Conservation (phyloP, 2,329 filamentous ascomycete genomes). For the Cadophora luteo-olivacea region DNA sequence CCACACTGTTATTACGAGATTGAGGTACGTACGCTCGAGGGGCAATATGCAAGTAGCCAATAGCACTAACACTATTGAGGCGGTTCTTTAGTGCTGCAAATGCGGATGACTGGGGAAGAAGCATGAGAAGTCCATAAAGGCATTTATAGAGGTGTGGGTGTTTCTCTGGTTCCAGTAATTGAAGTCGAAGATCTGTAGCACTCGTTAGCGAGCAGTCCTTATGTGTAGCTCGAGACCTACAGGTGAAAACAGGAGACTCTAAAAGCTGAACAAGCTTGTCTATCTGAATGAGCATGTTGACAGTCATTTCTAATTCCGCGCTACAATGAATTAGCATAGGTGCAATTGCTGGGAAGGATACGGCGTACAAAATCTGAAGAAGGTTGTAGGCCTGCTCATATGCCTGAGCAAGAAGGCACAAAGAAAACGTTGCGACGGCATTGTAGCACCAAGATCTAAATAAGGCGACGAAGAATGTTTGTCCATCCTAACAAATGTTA, state of each 20-base stretch:
- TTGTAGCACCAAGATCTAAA: slow-evolving; percentile 99
- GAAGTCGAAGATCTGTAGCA: slow-evolving; percentile 81
- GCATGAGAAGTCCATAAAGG: slow-evolving; percentile 95
- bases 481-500: slow-evolving; percentile 71
- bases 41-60: slow-evolving; percentile 89
- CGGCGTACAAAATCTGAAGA: slow-evolving; percentile 83
- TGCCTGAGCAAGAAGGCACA: slow-evolving; percentile 93
- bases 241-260: slow-evolving; percentile 97
- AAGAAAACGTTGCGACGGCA: slow-evolving; percentile 93
- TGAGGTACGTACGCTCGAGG: slow-evolving; percentile 72
- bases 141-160: slow-evolving; percentile 97
- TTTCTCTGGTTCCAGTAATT: slow-evolving; percentile 93
- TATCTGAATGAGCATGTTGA: slow-evolving; percentile 98
- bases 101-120: slow-evolving; percentile 95
- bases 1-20: slow-evolving; percentile 46
- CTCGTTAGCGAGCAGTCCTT: slow-evolving; percentile 29
- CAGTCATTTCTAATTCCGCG: slow-evolving; percentile 97
- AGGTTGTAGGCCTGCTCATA: slow-evolving; percentile 98
- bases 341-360: neutral
- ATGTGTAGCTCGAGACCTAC: slow-evolving; percentile 56
- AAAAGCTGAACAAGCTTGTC: slow-evolving; percentile 97
- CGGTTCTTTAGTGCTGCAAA: slow-evolving; percentile 97
- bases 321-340: slow-evolving; percentile 55
- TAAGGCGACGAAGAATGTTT: slow-evolving; percentile 91
- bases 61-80: slow-evolving; percentile 95